These are phyloP conservation scores for Coemansia sp. DNA, from an alignment of 192 early-diverging fungal genomes.

Conservation along the genomic window DNA sequence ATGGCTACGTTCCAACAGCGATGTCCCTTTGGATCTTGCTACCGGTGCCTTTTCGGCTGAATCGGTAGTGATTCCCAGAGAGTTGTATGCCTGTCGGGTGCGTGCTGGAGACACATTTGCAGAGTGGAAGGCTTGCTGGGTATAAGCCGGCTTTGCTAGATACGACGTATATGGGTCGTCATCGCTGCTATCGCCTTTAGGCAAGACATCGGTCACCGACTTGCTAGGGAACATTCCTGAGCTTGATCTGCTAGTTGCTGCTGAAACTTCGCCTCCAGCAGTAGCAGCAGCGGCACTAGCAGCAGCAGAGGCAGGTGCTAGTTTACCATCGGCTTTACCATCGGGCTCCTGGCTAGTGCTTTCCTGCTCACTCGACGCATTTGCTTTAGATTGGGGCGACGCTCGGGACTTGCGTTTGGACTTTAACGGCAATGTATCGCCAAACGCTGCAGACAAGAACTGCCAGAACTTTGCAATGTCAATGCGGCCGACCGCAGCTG, in stretches of 20 bases:
- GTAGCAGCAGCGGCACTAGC: no score
- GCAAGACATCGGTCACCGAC: slow-evolving; percentile 19
- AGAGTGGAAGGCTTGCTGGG: slow-evolving; percentile 1
- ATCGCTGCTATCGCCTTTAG: slow-evolving; percentile 25
- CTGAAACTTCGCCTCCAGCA: slow-evolving; percentile 5
- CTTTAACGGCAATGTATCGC: slow-evolving; percentile 33
- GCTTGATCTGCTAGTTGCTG: slow-evolving; percentile 39
- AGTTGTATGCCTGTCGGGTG: slow-evolving; percentile 1
- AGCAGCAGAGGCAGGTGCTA: no score
- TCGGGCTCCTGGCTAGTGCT: no score
- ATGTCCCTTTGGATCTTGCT: neutral
- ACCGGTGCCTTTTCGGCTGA: neutral
- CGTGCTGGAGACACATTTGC: slow-evolving; percentile 16
- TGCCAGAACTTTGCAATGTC: slow-evolving; percentile 47
- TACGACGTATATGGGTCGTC: slow-evolving; percentile 12
- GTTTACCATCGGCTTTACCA: no score
- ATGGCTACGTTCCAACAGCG: slow-evolving; percentile 19
- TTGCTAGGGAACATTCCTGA: slow-evolving; percentile 44
- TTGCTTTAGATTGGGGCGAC: no score
- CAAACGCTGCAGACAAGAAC: slow-evolving; percentile 35
- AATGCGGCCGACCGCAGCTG: slow-evolving; percentile 7
- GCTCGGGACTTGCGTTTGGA: slow-evolving; percentile 9
- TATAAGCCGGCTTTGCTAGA: neutral
- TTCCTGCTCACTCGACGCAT: no score
- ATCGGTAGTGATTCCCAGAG: neutral